Evolutionary conservation across 1,284 basidiomycete species (phyloP).

Genomic region (Fistulinella cinereoalba): DNA sequence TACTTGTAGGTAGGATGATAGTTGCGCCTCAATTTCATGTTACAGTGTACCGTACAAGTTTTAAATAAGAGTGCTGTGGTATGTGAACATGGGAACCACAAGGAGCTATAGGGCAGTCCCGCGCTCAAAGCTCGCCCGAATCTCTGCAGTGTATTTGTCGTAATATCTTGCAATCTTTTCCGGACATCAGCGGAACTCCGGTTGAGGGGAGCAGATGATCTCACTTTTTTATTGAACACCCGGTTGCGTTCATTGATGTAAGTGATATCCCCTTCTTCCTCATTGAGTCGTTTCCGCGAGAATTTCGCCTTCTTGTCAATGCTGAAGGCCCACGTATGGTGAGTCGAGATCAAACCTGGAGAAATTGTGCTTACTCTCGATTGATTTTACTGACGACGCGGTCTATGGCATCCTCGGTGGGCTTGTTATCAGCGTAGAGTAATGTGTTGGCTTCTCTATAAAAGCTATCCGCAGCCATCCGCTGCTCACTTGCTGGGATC

Average conservation of each 20-base stretch:
- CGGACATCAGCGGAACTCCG: background rate
- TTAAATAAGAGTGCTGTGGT: too few species aligned
- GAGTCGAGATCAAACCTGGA: background rate
- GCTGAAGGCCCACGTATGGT: constrained; percentile 42
- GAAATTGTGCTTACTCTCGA: constrained; percentile 69
- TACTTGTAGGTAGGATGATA: too few species aligned
- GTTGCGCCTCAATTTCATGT: too few species aligned
- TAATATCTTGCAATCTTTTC: constrained; percentile 87
- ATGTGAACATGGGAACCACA: too few species aligned
- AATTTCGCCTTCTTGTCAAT: constrained; percentile 86
- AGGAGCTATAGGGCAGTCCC: constrained; percentile 75
- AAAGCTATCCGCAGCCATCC: constrained; percentile 71
- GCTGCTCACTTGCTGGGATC: constrained; percentile 54
- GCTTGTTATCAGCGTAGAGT: constrained; percentile 92
- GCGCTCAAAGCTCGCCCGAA: constrained; percentile 92
- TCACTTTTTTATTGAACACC: constrained; percentile 98
- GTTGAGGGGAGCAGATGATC: constrained; percentile 6
- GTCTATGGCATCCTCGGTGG: constrained; percentile 93
- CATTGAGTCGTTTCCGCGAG: constrained; percentile 84
- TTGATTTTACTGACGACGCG: constrained; percentile 91
- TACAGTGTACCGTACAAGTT: constrained; percentile 1
- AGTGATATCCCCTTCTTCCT: constrained; percentile 92
- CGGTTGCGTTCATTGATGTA: constrained; percentile 99
- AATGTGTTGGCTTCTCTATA: constrained; percentile 90
- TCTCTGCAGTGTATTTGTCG: constrained; percentile 96